phyloP scores from a whole-genome alignment of 495 filamentous ascomycete genomes.

The Neurospora tetraspora region DNA sequence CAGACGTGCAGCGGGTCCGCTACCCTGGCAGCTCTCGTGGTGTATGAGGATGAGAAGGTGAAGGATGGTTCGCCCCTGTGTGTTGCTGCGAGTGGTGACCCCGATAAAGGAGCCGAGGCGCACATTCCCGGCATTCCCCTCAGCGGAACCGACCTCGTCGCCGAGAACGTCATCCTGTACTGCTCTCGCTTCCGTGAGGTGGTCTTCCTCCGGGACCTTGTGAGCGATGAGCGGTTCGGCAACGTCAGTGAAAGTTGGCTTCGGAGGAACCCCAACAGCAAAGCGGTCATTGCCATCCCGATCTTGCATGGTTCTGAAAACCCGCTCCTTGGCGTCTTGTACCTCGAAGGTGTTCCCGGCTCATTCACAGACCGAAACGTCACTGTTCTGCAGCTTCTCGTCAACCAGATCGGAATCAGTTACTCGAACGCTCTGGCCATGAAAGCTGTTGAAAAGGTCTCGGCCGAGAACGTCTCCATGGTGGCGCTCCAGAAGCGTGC shows the following conservation, averaged over 20 bases:
- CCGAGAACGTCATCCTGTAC: conserved; percentile 72
- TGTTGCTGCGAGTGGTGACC: conserved; percentile 66
- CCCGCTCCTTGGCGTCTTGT: conserved; percentile 69
- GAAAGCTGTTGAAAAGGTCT: conserved; percentile 70
- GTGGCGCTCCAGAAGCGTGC: conserved; percentile 77
- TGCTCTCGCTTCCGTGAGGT: conserved; percentile 73
- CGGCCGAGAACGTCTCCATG: conserved; percentile 76
- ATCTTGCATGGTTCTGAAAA: conserved; percentile 64
- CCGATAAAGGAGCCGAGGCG: conserved; percentile 53
- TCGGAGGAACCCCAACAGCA: conserved; percentile 55
- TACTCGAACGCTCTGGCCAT: conserved; percentile 80
- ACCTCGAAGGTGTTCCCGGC: conserved; percentile 74
- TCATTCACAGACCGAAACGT: conserved; percentile 84
- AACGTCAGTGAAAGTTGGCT: conserved; percentile 66
- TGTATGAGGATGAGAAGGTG: conserved; percentile 16
- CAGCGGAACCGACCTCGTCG: conserved; percentile 50
- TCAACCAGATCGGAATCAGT: conserved; percentile 83
- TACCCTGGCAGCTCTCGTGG: conserved; percentile 65
- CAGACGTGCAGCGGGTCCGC: conserved; percentile 74
- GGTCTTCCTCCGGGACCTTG: conserved; percentile 73
- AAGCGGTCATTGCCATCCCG: conserved; percentile 75
- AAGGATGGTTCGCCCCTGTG: conserved; percentile 27
- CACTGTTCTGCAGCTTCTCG: conserved; percentile 73
- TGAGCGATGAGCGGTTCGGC: conserved; percentile 78
- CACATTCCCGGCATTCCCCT: conserved; percentile 58